Base-by-base conservation (phyloP, 345 rosid species). In the Camelina sativa region DNA sequence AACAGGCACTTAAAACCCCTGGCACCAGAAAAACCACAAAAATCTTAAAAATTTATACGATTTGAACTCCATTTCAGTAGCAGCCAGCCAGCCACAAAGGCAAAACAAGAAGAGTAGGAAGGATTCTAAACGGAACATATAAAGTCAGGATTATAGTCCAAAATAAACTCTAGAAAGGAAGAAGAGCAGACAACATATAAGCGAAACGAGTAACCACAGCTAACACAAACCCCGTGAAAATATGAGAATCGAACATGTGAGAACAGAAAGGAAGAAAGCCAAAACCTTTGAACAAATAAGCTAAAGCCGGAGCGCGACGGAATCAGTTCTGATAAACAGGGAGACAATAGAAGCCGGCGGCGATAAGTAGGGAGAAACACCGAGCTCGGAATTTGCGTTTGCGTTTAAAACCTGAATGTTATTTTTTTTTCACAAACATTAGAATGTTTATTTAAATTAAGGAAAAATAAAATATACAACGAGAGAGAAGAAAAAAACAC, bases 331-430 rank as follows among this genome's bases (percentile, higher is more conserved):
- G 53, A 61, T 17, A 50, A n/a, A 22, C 30, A 62, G 22, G 28
- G 61, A n/a, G 51, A 16, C 50, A 19, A 53, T 46, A 61, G 65
- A 76, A 34, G 65, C 70, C 75, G 75, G 58, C 74, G 70, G 75
- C 79, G 58, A 52, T 9, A 13, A 19, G 34, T 20, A 11, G 57
- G n/a, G 64, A 43, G 30, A 41, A 40, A 62, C 23, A 46, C 47
- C 11, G 34, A 62, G 35, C 41, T 37, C 55, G 22, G 57, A 28
- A 15, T 43, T 53, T 2, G 80, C 59, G 71, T 76, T 38, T 60
- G 73, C 61, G 61, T 67, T 74, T 47, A 17, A 72, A 65, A 60
- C 56, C 64, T 66, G 25, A 56, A 41, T 40, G 22, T 68, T 28
- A n/a, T 48, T 34, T 7, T 32, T 10, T 28, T 28, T 53, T 3